Evolutionary conservation across 495 filamentous ascomycete genomes (phyloP), one percentile per base, ranked within the genome.

Genomic region (Chlorociboria aeruginascens): DNA sequence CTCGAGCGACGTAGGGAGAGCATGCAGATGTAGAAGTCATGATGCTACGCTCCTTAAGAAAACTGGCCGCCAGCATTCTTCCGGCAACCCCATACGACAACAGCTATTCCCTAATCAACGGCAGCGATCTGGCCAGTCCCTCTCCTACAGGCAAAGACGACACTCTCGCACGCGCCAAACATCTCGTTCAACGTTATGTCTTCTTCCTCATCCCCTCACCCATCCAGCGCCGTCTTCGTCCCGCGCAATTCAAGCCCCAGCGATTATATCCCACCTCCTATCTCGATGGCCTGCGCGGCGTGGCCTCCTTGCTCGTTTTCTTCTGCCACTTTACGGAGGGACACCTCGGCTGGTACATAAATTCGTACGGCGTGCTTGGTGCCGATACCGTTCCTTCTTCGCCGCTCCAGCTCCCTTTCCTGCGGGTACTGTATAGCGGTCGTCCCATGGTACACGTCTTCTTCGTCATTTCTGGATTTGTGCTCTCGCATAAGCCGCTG

Each of bases 381-480:
- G 70, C 71, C 49, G 61, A 70, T 29, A 57, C 57, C 55, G 49
- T 50, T 33, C 60, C 68, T 50, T 61, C 61, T 45, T 60, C 68
- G 42, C 46, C 79, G 40, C 69, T 80, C 42, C 82, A 85, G 61
- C 63, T 85, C 11, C 82, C 81, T 4, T 71, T 81, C 50, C 29
- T 83, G 3, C 73, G 81, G 41, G 63, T 85, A 47, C 53, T 84
- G 9, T 78, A 76, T 58, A 77, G 75, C 7, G 81, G 79, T 30
- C 73, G 77, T 43, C 77, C 82, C 41, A 82, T 83, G 80, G 81
- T 86, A 8, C 73, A 78, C 57, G 75, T 84, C 40, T 85, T 86
- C 68, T 85, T 84, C 63, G 76, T 84, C 47, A 78, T 86, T 37
- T 83, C 79, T 6, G 81, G 82, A 51, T 82, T 80, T 50, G 79